Percentiles rank a stretch among this genome's conserved stretches.
phyloP scores from a whole-genome alignment of 176 grass and related monocot species.

The Elymus sibiricus region DNA sequence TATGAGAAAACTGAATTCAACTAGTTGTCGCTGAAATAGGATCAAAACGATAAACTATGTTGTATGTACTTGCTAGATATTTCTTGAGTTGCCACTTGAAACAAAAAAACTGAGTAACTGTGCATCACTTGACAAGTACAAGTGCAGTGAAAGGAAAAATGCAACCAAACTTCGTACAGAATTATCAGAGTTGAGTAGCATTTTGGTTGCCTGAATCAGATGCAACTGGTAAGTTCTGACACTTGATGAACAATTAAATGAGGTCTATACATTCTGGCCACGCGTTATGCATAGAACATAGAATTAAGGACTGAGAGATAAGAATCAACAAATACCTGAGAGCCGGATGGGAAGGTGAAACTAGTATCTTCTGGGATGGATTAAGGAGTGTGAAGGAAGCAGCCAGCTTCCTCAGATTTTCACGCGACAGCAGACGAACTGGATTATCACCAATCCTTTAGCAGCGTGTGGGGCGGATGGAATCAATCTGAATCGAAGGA shows the following conservation, averaged over 20 bases:
- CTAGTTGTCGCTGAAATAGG: neutral
- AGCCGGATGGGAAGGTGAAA: neutral
- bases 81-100: neutral
- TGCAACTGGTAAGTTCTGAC: too few relatives aligned
- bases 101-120: neutral
- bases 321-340: conserved; percentile 32
- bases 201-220: too few relatives aligned
- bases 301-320: neutral
- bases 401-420: conserved; percentile 25
- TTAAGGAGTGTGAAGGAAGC: conserved; percentile 20
- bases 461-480: too few relatives aligned
- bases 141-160: neutral
- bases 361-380: neutral
- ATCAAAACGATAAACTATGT: neutral
- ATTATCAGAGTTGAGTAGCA: too few relatives aligned
- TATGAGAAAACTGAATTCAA: conserved; percentile 6
- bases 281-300: too few relatives aligned
- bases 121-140: neutral
- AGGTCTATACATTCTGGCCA: too few relatives aligned
- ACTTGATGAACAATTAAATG: too few relatives aligned
- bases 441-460: too few relatives aligned
- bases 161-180: neutral
- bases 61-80: neutral
- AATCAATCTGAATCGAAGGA: too few relatives aligned
- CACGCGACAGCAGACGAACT: conserved; percentile 19